Conservation (phyloP, 1,284 basidiomycete genomes). For the Papiliotrema terrestris region DNA sequence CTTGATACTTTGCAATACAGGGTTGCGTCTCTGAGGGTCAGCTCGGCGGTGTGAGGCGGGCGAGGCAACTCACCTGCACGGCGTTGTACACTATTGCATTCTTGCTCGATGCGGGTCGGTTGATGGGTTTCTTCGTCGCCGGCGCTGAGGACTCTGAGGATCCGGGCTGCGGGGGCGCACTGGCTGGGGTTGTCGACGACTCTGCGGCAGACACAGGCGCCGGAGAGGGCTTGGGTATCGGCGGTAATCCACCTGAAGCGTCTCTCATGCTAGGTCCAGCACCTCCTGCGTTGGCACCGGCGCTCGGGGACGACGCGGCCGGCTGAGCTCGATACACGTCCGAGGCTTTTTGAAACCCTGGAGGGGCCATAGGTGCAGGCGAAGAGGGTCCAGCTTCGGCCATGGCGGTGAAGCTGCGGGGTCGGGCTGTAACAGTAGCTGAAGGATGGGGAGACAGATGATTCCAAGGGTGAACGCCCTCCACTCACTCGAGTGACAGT, state of each 20-base stretch:
- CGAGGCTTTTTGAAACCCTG: constrained; percentile 22
- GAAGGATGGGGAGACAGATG: too few relatives aligned
- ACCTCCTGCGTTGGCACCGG: constrained; percentile 2
- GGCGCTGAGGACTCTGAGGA: constrained; percentile 1
- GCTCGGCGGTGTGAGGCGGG: not conserved
- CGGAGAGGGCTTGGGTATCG: constrained; percentile 3
- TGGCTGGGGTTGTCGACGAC: not conserved
- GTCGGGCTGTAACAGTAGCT: too few relatives aligned
- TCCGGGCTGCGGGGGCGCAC: not conserved
- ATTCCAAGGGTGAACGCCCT: too few relatives aligned
- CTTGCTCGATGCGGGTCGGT: constrained; percentile 36
- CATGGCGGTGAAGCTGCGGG: too few relatives aligned
- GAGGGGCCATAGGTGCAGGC: not conserved
- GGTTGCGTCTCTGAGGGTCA: constrained; percentile 72
- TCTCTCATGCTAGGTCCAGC: constrained; percentile 16
- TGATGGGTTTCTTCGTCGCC: constrained; percentile 12
- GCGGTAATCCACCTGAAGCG: constrained; percentile 18
- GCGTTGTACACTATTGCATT: constrained; percentile 67
- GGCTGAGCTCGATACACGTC: constrained; percentile 9
- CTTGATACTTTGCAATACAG: constrained; percentile 74
- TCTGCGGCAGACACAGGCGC: not conserved
- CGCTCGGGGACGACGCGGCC: not conserved
- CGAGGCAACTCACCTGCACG: constrained; percentile 54
- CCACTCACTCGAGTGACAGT: not conserved
- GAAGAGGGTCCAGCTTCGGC: too few relatives aligned